Conservation (phyloP, 176 grass and related monocot species). For the Triticum aestivum region IWGSC_CS_RefSeq_v2.1 NC_057804.1:577101483-577101982, state of each 20-base stretch:
- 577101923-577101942: too few relatives aligned
- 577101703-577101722: not conserved
- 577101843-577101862: not conserved
- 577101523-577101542: constrained; percentile 80
- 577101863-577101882: too few relatives aligned
- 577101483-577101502: constrained; percentile 74
- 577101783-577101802: not conserved
- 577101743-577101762: not conserved
- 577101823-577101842: not conserved
- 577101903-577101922: too few relatives aligned
- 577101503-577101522: constrained; percentile 95
- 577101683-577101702: not conserved
- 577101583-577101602: constrained; percentile 56
- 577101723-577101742: not conserved
- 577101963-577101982: too few relatives aligned
- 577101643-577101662: not conserved
- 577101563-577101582: constrained; percentile 96
- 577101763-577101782: not conserved
- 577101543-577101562: constrained; percentile 73
- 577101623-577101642: not conserved
- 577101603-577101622: not conserved
- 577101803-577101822: not conserved
- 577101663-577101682: not conserved
- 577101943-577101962: too few relatives aligned
- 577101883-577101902: too few relatives aligned